These are phyloP conservation scores for Trypanosomatidae sp. DNA, from an alignment of 208 protist species.

Conservation along the genomic window DNA sequence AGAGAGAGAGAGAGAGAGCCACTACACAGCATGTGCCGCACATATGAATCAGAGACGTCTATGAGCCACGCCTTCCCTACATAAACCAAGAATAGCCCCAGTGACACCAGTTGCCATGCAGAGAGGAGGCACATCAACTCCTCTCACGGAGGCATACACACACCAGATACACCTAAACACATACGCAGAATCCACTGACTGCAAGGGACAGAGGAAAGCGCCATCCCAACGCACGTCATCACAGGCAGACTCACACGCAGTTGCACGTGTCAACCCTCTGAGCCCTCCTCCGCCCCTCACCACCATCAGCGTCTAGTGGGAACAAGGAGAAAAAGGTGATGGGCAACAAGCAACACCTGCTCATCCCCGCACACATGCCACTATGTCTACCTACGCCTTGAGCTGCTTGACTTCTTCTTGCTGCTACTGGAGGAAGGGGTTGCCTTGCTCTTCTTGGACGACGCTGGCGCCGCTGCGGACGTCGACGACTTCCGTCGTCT, in stretches of 20 bases:
- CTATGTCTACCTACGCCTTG: background rate
- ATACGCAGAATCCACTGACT: background rate
- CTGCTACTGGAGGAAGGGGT: background rate
- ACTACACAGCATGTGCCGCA: background rate
- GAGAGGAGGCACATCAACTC: background rate
- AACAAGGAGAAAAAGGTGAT: too few relatives aligned
- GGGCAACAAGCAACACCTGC: background rate
- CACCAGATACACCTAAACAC: background rate
- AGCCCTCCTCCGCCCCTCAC: background rate
- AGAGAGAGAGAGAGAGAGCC: background rate
- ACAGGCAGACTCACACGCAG: background rate
- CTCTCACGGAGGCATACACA: background rate
- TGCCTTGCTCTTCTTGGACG: background rate
- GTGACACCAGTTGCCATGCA: background rate
- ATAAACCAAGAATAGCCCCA: background rate
- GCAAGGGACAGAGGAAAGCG: background rate
- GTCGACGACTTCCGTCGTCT: background rate
- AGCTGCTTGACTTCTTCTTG: constrained; percentile 3
- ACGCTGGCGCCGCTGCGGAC: background rate
- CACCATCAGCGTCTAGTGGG: background rate
- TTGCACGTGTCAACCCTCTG: background rate
- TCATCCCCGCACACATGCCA: background rate
- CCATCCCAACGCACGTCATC: background rate
- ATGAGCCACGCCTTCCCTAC: background rate
- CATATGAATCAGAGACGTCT: background rate